Percentiles rank a stretch among this genome's conserved stretches.
These are phyloP conservation scores for Myriosclerotinia curreyana DNA, from an alignment of 2,329 filamentous ascomycete genomes.

Conservation along the genomic window DNA sequence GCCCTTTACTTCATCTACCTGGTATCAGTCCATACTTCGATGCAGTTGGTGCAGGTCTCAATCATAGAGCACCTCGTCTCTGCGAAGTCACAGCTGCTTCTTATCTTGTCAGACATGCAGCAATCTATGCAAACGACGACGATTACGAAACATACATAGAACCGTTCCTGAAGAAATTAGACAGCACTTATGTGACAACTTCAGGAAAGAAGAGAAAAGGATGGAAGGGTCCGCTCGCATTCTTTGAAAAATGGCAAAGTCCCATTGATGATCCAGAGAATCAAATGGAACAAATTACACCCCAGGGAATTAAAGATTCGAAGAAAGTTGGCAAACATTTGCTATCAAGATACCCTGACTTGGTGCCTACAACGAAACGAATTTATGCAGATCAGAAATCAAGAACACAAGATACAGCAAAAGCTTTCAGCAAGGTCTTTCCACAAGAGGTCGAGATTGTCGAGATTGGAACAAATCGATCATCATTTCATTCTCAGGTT, in stretches of 20 bases:
- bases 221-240: conserved; percentile 34
- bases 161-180: conserved; percentile 51
- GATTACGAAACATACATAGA: conserved; percentile 52
- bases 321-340: conserved; percentile 36
- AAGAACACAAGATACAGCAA: conserved; percentile 37
- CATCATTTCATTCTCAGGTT: conserved; percentile 43
- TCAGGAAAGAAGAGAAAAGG: conserved; percentile 30
- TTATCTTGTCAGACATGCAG: conserved; percentile 50
- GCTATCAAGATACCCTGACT: conserved; percentile 33
- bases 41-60: conserved; percentile 39
- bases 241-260: conserved; percentile 35
- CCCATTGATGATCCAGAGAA: conserved; percentile 37
- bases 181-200: conserved; percentile 44
- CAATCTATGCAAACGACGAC: conserved; percentile 52
- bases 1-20: conserved; percentile 52
- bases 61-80: conserved; percentile 37
- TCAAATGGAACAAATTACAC: conserved; percentile 36
- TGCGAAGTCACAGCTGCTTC: conserved; percentile 50
- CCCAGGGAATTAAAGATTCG: conserved; percentile 35
- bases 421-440: conserved; percentile 34
- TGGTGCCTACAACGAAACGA: conserved; percentile 35
- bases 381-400: conserved; percentile 38
- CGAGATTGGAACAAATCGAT: conserved; percentile 49
- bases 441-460: conserved; percentile 35
- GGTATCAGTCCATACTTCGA: conserved; percentile 59